Evolutionary conservation across 108 stramenopile species (phyloP).

Genomic region (Cylindrotheca fusiformis): DNA sequence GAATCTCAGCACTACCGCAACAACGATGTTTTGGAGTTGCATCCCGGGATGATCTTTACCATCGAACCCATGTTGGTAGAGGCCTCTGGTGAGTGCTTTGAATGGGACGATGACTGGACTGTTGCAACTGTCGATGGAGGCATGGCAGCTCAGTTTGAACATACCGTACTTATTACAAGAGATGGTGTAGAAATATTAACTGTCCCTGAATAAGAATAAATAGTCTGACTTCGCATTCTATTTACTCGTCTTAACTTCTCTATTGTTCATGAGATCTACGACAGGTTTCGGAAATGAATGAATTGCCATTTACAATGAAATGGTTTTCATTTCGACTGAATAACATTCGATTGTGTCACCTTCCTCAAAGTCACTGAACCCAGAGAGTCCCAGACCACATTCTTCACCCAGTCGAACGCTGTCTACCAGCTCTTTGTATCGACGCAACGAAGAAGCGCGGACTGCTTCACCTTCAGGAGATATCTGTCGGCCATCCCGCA

Average conservation of each 20-base stretch:
- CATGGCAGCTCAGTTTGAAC: slow-evolving; percentile 96
- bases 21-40: slow-evolving; percentile 53
- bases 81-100: slow-evolving; percentile 61
- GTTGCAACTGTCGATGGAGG: slow-evolving; percentile 90
- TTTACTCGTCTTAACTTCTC: no score
- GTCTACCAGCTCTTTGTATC: slow-evolving; percentile 73
- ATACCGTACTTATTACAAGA: slow-evolving; percentile 93
- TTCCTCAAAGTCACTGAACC: slow-evolving; percentile 63
- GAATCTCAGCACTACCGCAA: slow-evolving; percentile 86
- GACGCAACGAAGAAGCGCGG: slow-evolving; percentile 57
- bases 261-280: no score
- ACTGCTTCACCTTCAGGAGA: slow-evolving; percentile 48
- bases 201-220: slow-evolving; percentile 28
- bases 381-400: slow-evolving; percentile 70
- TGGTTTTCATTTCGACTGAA: slow-evolving; percentile 61
- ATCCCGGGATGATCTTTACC: slow-evolving; percentile 97
- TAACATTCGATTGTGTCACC: slow-evolving; percentile 80
- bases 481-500: slow-evolving; percentile 55
- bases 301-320: slow-evolving; percentile 9
- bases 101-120: slow-evolving; percentile 97
- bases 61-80: slow-evolving; percentile 98
- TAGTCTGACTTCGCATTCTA: no score
- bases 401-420: slow-evolving; percentile 71
- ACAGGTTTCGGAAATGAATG: no score
- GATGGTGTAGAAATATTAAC: slow-evolving; percentile 94